Percentiles rank a stretch among this genome's conserved stretches.
Evolutionary conservation across 2,329 filamentous ascomycete species (phyloP).

Genomic region (Fusarium agapanthi): DNA sequence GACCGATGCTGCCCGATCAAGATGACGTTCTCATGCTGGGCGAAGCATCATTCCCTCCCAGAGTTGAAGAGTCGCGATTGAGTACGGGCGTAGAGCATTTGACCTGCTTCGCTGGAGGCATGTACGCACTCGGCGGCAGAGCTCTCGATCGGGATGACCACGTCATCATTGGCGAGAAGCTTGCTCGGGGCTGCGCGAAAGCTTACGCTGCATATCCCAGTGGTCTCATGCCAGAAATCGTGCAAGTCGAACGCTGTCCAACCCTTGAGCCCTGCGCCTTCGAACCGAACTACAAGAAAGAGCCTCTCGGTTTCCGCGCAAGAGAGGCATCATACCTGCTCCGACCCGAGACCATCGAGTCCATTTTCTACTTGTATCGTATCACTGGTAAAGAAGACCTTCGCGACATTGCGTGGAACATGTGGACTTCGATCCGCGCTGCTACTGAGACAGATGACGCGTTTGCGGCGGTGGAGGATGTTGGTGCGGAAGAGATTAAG

Average conservation of each 20-base stretch:
- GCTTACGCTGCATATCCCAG: constrained; percentile 65
- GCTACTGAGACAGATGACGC: constrained; percentile 68
- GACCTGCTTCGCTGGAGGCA: constrained; percentile 71
- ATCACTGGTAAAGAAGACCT: constrained; percentile 73
- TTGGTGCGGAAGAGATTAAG: constrained; percentile 59
- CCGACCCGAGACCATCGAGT: constrained; percentile 73
- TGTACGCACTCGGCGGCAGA: constrained; percentile 69
- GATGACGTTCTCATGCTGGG: constrained; percentile 67
- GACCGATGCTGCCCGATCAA: constrained; percentile 66
- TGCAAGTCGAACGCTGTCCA: constrained; percentile 56
- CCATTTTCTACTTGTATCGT: constrained; percentile 80
- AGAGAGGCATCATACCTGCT: constrained; percentile 30
- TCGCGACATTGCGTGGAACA: constrained; percentile 75
- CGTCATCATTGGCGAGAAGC: constrained; percentile 63
- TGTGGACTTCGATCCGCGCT: constrained; percentile 71
- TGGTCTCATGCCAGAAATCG: constrained; percentile 71
- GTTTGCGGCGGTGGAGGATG: constrained; percentile 72
- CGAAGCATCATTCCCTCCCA: constrained; percentile 54
- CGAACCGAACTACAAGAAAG: background rate
- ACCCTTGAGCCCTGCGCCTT: constrained; percentile 38
- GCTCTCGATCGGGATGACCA: constrained; percentile 62
- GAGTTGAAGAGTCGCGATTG: constrained; percentile 39
- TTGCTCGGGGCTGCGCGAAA: constrained; percentile 71
- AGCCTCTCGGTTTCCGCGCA: constrained; percentile 30
- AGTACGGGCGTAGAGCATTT: constrained; percentile 60